Evolutionary conservation across 2,329 filamentous ascomycete species (phyloP).

Genomic region (Colletotrichum euphorbiae): DNA sequence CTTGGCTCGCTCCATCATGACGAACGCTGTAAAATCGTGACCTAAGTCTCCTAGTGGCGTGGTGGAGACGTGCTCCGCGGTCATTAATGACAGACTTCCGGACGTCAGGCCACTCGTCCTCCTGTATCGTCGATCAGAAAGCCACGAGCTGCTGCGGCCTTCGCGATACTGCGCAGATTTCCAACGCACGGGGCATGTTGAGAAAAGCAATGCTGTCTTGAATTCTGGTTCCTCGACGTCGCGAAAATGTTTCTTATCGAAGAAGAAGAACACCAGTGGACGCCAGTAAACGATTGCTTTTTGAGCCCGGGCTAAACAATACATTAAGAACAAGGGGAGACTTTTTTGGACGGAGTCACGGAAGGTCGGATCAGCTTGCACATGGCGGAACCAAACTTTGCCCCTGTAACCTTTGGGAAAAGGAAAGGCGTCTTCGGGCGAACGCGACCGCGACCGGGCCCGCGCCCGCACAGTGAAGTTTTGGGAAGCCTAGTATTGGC

Average conservation of each 20-base stretch:
- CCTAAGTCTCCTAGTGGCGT: neutral
- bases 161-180: conserved; percentile 25
- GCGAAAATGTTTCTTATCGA: conserved; percentile 7
- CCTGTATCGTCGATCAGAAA: neutral
- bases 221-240: conserved; percentile 2
- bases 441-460: conserved; percentile 6
- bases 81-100: conserved; percentile 34
- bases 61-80: conserved; percentile 21
- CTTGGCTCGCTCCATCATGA: conserved; percentile 8
- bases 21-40: conserved; percentile 8
- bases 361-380: neutral
- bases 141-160: neutral
- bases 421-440: conserved; percentile 12
- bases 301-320: neutral
- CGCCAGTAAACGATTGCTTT: conserved; percentile 7
- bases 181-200: neutral
- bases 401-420: conserved; percentile 8
- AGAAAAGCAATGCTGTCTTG: conserved; percentile 14
- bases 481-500: conserved; percentile 16
- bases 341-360: neutral
- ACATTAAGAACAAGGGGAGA: neutral
- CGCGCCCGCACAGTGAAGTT: conserved; percentile 22
- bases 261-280: neutral
- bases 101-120: neutral
- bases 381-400: conserved; percentile 25